Evolutionary conservation across 768 basidiomycete species (phyloP).

Genomic region (Rhodotorula toruloides): DNA sequence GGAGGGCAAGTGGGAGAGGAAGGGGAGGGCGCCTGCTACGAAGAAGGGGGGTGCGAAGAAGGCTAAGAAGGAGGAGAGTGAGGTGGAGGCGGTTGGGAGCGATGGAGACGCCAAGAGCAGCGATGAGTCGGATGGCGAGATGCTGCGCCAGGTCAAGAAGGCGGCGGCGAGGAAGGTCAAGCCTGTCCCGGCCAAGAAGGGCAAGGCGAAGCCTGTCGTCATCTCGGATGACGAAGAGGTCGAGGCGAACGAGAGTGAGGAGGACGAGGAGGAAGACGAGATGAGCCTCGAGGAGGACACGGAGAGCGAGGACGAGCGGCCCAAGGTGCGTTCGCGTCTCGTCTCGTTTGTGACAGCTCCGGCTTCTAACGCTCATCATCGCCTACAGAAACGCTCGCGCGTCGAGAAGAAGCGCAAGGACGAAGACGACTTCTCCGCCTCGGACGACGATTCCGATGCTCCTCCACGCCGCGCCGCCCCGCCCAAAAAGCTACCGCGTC

Average conservation of each 20-base stretch:
- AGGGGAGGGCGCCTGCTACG: background rate
- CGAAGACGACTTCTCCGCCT: slow-evolving; percentile 23
- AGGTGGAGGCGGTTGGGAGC: background rate
- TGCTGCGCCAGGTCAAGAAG: background rate
- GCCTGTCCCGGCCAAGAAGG: too few species aligned
- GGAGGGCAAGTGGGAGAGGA: slow-evolving; percentile 1
- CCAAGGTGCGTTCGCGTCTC: background rate
- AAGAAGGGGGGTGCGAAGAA: slow-evolving; percentile 1
- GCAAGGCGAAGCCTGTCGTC: background rate
- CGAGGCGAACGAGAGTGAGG: too few species aligned
- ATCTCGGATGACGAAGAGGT: background rate
- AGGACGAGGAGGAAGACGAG: background rate
- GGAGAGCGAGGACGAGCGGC: background rate
- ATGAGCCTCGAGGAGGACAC: too few species aligned
- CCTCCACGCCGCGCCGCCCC: background rate
- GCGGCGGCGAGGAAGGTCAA: too few species aligned
- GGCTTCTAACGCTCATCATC: background rate
- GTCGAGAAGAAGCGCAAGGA: slow-evolving; percentile 5
- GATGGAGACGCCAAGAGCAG: background rate
- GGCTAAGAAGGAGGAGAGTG: background rate
- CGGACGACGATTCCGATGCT: background rate
- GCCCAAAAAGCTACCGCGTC: slow-evolving; percentile 1
- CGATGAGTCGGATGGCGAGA: background rate
- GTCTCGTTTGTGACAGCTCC: background rate
- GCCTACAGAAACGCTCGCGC: background rate